These are phyloP conservation scores for Persicaria maculosa DNA, from an alignment of 148 eudicot species.

Conservation along the genomic window DNA sequence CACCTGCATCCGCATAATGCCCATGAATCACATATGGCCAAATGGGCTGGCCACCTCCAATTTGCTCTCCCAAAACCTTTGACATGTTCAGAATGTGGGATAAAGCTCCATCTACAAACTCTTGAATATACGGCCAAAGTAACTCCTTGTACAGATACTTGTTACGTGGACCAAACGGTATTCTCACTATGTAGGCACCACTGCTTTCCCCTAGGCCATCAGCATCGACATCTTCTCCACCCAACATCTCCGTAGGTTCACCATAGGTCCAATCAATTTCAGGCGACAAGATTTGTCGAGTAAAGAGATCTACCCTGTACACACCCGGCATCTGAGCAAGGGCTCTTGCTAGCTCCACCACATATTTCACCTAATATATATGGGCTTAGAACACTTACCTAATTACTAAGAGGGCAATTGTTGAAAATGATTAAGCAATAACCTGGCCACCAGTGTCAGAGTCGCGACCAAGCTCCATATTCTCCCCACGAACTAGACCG, in stretches of 20 bases:
- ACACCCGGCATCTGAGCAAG: constrained; percentile 67
- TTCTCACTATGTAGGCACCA: constrained; percentile 63
- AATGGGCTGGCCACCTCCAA: constrained; percentile 56
- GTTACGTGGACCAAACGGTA: constrained; percentile 73
- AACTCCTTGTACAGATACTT: constrained; percentile 53
- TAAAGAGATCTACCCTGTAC: constrained; percentile 68
- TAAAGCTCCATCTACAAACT: constrained; percentile 71
- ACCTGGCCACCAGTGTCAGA: constrained; percentile 85
- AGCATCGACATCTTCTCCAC: constrained; percentile 40
- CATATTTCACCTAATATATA: constrained; percentile 53
- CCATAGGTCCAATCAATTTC: constrained; percentile 79
- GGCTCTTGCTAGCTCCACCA: constrained; percentile 72
- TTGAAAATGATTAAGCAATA: background rate
- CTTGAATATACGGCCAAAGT: constrained; percentile 64
- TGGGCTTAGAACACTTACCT: background rate
- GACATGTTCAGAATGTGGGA: constrained; percentile 76
- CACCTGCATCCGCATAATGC: constrained; percentile 83
- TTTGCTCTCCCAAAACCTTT: constrained; percentile 58
- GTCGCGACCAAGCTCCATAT: constrained; percentile 84
- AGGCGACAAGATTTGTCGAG: constrained; percentile 61
- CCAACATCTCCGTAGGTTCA: constrained; percentile 72
- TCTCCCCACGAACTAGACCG: constrained; percentile 75
- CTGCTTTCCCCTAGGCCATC: constrained; percentile 63
- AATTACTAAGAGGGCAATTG: background rate
- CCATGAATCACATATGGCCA: constrained; percentile 85